A percentile compares a stretch with the other conserved stretches of the same genome.
These are phyloP conservation scores for Mortierella sp. DNA, from an alignment of 371 early-diverging fungal genomes.

Conservation along the genomic window DNA sequence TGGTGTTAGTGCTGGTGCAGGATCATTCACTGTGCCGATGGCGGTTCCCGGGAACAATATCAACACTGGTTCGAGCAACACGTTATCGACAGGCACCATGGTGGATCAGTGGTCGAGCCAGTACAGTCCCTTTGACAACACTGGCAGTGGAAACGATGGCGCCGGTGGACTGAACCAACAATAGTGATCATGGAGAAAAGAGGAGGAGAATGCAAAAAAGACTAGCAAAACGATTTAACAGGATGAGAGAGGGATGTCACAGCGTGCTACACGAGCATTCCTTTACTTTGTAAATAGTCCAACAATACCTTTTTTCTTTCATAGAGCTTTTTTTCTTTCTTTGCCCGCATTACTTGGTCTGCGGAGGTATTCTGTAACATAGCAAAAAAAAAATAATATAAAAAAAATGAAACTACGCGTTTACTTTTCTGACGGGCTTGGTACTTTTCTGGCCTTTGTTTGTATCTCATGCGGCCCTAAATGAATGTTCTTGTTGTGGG, in stretches of 20 bases:
- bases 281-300: slow-evolving; percentile 12
- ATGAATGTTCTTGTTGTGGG: background rate
- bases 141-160: background rate
- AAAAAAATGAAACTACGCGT: background rate
- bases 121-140: background rate
- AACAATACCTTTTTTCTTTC: slow-evolving; percentile 5
- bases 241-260: background rate
- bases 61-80: background rate
- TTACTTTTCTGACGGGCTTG: no score
- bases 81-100: background rate
- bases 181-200: background rate
- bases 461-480: no score
- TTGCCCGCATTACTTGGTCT: background rate
- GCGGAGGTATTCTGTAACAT: slow-evolving; percentile 7
- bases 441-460: background rate
- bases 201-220: no score
- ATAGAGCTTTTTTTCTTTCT: background rate
- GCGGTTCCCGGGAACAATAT: background rate
- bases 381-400: background rate
- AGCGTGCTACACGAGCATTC: background rate
- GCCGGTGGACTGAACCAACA: background rate
- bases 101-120: slow-evolving; percentile 5
- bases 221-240: no score
- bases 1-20: background rate
- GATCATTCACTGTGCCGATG: no score